phyloP scores from a whole-genome alignment of 371 early-diverging fungal genomes.

The Blakeslea trispora region DNA sequence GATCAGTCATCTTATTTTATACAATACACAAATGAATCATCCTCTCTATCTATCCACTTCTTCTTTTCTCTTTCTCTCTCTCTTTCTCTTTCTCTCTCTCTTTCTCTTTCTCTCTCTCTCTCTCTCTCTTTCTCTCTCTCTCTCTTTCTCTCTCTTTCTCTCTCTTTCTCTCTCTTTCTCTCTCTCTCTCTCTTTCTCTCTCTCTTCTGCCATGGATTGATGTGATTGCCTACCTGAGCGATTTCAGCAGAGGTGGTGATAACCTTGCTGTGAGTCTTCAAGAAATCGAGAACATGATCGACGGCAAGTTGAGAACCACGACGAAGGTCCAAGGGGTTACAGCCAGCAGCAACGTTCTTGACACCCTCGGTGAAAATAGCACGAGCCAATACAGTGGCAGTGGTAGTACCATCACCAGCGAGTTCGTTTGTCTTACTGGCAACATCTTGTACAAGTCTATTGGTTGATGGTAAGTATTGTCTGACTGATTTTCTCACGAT shows the following conservation, averaged over 20 bases:
- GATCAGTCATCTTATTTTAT: background rate
- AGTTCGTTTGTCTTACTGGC: constrained; percentile 98
- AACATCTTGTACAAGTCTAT: constrained; percentile 95
- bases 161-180: no score
- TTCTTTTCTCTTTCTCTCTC: no score
- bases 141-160: no score
- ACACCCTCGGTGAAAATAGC: constrained; percentile 98
- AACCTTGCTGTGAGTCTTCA: constrained; percentile 83
- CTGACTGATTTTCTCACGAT: constrained; percentile 12
- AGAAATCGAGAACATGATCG: constrained; percentile 84
- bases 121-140: no score
- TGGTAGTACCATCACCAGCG: constrained; percentile 99
- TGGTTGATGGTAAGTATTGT: background rate
- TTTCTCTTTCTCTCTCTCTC: no score
- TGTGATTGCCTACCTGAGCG: constrained; percentile 69
- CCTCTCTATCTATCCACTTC: constrained; percentile 3
- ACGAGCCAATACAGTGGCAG: constrained; percentile 97
- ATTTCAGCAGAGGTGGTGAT: constrained; percentile 95
- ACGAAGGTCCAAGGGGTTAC: constrained; percentile 98
- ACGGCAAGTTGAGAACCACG: constrained; percentile 95
- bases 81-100: no score
- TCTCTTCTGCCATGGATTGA: background rate
- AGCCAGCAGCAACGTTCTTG: constrained; percentile 98
- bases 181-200: no score
- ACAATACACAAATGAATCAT: no score